Percentiles rank a stretch among this genome's conserved stretches.
Evolutionary conservation across 805 yeast genomes (phyloP).

Genomic region (Suhomyces pyralidae): DNA sequence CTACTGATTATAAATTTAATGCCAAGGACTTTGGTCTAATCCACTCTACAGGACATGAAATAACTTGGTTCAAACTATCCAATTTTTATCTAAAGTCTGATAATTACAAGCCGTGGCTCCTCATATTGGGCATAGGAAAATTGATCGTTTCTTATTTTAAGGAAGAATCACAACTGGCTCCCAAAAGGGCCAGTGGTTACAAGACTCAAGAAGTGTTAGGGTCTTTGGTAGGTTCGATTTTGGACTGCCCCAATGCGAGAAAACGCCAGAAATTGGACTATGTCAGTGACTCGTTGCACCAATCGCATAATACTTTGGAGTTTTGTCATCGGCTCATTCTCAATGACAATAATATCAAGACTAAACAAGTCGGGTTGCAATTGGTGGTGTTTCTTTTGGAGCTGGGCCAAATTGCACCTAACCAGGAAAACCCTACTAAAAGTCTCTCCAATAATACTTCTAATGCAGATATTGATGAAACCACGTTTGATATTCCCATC

Average conservation of each 20-base stretch:
- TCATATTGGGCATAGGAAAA: conserved; percentile 30
- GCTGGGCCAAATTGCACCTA: neutral
- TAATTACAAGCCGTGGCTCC: conserved; percentile 39
- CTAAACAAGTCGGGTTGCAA: conserved; percentile 24
- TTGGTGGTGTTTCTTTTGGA: conserved; percentile 20
- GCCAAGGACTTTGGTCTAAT: conserved; percentile 12
- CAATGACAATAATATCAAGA: conserved; percentile 11
- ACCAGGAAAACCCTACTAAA: neutral
- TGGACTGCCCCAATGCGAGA: neutral
- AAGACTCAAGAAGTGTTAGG: neutral
- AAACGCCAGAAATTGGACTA: conserved; percentile 28
- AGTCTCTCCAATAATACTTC: neutral
- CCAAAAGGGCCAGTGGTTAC: neutral
- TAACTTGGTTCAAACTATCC: conserved; percentile 25
- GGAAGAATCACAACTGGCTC: conserved; percentile 12
- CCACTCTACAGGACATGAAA: neutral
- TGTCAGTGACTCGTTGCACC: conserved; percentile 18
- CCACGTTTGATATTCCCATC: conserved; percentile 10
- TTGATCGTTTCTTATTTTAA: conserved; percentile 30
- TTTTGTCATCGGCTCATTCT: conserved; percentile 25
- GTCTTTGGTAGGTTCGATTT: neutral
- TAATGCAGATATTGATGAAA: neutral
- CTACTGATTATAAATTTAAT: conserved; percentile 10
- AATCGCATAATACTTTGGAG: conserved; percentile 18
- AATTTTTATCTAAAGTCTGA: conserved; percentile 20